Evolutionary conservation across 352 stramenopile species (phyloP).

Genomic region (Blastocystis sp.): DNA sequence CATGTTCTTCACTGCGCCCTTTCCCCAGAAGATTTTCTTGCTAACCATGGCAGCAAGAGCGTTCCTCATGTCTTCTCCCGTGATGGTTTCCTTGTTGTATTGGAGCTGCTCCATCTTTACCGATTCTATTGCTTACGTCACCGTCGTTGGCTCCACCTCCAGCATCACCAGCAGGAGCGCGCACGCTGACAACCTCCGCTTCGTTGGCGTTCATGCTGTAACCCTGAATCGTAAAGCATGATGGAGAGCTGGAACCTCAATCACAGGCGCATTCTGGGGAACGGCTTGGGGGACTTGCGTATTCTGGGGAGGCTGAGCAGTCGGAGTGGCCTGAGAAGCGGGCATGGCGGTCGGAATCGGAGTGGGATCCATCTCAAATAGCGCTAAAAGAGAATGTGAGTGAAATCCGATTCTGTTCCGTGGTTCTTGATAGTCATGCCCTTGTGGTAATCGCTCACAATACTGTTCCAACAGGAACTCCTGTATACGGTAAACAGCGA

Average conservation of each 20-base stretch:
- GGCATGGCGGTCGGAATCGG: not conserved
- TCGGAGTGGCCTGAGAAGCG: not conserved
- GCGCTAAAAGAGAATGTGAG: too few relatives aligned
- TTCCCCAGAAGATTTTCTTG: conserved; percentile 64
- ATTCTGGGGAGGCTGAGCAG: too few relatives aligned
- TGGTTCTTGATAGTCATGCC: too few relatives aligned
- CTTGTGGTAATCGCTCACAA: too few relatives aligned
- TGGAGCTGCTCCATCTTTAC: conserved; percentile 2
- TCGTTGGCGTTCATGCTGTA: not conserved
- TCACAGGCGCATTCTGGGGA: not conserved
- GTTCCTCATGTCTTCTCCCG: conserved; percentile 52
- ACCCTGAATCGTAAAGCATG: not conserved
- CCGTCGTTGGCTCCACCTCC: not conserved
- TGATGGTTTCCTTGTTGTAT: conserved; percentile 54
- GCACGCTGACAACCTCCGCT: not conserved
- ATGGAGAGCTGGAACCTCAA: not conserved
- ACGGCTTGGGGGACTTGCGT: too few relatives aligned
- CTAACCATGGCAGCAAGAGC: conserved; percentile 2
- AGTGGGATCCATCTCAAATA: not conserved
- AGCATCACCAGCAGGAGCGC: not conserved
- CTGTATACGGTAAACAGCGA: too few relatives aligned
- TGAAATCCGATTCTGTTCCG: too few relatives aligned
- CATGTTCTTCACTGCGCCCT: conserved; percentile 54
- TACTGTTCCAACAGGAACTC: too few relatives aligned
- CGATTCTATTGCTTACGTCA: conserved; percentile 6